These are phyloP conservation scores for Parasarocladium wereldwijsianum DNA, from an alignment of 2,329 filamentous ascomycete genomes.

Conservation along the genomic window DNA sequence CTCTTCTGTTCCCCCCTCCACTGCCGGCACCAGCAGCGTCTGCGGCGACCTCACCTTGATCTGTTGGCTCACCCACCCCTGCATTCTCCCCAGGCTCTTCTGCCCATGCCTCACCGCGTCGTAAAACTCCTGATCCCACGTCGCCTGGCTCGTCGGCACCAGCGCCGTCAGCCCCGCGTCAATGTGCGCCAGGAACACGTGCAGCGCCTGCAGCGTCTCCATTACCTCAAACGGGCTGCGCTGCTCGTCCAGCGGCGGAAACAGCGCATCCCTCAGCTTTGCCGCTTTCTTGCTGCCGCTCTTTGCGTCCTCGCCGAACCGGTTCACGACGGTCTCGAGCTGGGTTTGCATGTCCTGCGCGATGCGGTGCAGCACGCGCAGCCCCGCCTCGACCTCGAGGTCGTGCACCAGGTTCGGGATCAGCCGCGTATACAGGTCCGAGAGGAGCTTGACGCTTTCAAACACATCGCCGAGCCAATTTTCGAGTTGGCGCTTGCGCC, in stretches of 20 bases:
- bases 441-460: conserved; percentile 11
- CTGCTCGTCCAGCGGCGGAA: conserved; percentile 14
- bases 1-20: no score
- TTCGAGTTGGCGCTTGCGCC: no score
- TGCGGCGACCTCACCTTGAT: conserved; percentile 18
- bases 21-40: conserved; percentile 21
- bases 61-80: conserved; percentile 18
- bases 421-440: conserved; percentile 12
- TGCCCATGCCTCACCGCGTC: no score
- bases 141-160: no score
- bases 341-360: conserved; percentile 8
- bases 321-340: conserved; percentile 11
- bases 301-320: conserved; percentile 13
- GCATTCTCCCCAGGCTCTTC: conserved; percentile 11
- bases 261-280: conserved; percentile 13
- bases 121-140: no score
- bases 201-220: no score
- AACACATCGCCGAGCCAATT: conserved; percentile 18
- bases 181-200: no score
- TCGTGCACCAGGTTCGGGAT: conserved; percentile 13
- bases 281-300: conserved; percentile 10
- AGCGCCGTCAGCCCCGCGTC: no score
- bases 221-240: conserved; percentile 13
- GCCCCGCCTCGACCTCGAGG: conserved; percentile 15
- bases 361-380: conserved; percentile 14